Base-by-base conservation (phyloP, 2,329 filamentous ascomycete genomes). In the Monosporascus sp. region DNA sequence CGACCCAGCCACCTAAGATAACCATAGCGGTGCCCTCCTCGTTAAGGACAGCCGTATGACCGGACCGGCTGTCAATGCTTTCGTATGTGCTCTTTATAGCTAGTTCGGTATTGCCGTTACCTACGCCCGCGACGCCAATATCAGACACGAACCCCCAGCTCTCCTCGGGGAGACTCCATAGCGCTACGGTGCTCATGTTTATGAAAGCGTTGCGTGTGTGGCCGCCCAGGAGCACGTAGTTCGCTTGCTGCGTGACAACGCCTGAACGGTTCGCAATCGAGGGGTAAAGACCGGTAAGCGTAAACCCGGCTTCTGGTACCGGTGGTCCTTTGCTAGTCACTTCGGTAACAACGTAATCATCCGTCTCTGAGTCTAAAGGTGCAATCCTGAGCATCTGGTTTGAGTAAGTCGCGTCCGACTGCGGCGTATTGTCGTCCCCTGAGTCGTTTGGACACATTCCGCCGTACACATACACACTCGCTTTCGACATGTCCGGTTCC, bases 1-100 rank as follows among this genome's bases (percentile, higher is more conserved):
- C 93, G 5, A 97, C 91, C 94, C 94, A 99, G 1, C 94, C 94
- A 20, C 94, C 94, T 55, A 91, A 78, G 1, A 99, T 74, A 41
- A 96, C 74, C 8, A 97, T 76, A n/a, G 81, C 84, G 26, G 76
- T 81, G 0, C 92, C 92, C 64, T 96, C 91, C 50, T 87, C 81
- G 27, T 84, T 89, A 5, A 97, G 73, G 1, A 96, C 81, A 1
- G 93, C 86, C 0, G 89, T 92, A 66, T 99, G 94, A 0, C 94
- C 94, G 4, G 92, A 96, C 52, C 94, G 79, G 38, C 91, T 90
- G 60, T 96, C 88, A 7, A 95, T 77, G 1, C 70, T 70, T 1
- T 60, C 61, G 0, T 67, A 58, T 7, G 65, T 57, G n/a, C 70
- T 72, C 54, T 77, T 77, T 17, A 79, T 66, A 1, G 80, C 74